Conservation (phyloP, 2,329 filamentous ascomycete genomes). For the Lachnellula arida region DNA sequence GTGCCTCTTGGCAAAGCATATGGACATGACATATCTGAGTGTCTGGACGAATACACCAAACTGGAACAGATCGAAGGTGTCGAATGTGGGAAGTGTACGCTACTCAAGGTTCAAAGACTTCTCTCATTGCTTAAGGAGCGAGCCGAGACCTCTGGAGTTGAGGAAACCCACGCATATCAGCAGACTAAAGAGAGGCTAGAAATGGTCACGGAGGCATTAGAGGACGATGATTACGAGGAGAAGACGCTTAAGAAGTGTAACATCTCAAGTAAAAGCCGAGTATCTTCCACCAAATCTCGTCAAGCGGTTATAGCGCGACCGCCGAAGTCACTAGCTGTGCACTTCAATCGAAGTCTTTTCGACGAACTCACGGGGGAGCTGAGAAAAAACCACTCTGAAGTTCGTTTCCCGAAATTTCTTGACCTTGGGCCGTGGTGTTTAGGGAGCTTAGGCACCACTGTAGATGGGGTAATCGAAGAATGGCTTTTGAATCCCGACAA, state of each 20-base stretch:
- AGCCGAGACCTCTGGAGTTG: conserved; percentile 29
- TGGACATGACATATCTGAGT: conserved; percentile 67
- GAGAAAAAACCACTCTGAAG: conserved; percentile 76
- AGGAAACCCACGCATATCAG: conserved; percentile 19
- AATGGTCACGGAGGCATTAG: conserved; percentile 65
- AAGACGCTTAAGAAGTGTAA: conserved; percentile 60
- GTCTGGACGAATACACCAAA: conserved; percentile 77
- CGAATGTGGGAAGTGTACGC: conserved; percentile 86
- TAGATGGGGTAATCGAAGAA: conserved; percentile 46
- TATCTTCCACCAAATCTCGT: conserved; percentile 79
- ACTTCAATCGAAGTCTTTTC: conserved; percentile 89
- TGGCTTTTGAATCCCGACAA: conserved; percentile 65
- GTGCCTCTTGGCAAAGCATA: conserved; percentile 67
- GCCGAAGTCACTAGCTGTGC: conserved; percentile 75
- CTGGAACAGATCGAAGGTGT: conserved; percentile 85
- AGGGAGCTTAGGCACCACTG: conserved; percentile 44
- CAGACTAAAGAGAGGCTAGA: conserved; percentile 51
- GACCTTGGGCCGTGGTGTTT: conserved; percentile 84
- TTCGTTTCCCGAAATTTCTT: conserved; percentile 69
- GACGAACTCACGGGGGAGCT: conserved; percentile 75
- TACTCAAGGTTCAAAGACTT: conserved; percentile 53
- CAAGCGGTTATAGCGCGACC: conserved; percentile 82
- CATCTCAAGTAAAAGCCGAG: conserved; percentile 61
- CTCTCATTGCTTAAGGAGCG: conserved; percentile 44
- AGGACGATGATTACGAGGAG: conserved; percentile 75